Evolutionary conservation across 371 early-diverging fungal genomes (phyloP).

Genomic region (Mucor sp.): DNA sequence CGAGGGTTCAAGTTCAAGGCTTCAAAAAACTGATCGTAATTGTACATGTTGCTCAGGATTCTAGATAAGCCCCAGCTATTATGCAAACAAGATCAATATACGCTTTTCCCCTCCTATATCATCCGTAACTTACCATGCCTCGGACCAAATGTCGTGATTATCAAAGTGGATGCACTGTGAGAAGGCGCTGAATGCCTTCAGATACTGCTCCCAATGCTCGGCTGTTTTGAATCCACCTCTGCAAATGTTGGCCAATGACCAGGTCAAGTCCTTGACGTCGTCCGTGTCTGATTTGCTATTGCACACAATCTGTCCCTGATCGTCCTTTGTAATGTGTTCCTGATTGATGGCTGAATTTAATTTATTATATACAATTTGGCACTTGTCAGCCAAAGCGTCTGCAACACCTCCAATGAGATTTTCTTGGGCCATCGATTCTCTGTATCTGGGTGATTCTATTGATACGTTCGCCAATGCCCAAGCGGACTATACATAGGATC

Average conservation of each 20-base stretch:
- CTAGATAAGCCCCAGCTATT: constrained; percentile 53
- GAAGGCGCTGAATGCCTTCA: constrained; percentile 39
- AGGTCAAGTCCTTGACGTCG: constrained; percentile 24
- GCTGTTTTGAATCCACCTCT: constrained; percentile 25
- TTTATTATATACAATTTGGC: constrained; percentile 8
- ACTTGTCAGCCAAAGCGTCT: constrained; percentile 4
- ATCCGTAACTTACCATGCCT: constrained; percentile 43
- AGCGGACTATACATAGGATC: constrained; percentile 5
- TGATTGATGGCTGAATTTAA: constrained; percentile 5
- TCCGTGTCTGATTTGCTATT: constrained; percentile 6
- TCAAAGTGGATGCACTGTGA: constrained; percentile 36
- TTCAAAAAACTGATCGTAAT: constrained; percentile 18
- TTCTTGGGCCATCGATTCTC: constrained; percentile 20
- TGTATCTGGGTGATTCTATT: constrained; percentile 19
- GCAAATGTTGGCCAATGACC: constrained; percentile 29
- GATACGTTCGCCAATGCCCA: constrained; percentile 33
- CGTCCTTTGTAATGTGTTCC: neutral
- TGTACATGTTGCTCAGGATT: constrained; percentile 45
- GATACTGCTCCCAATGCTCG: constrained; percentile 25
- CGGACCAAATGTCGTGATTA: constrained; percentile 36
- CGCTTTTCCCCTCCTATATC: constrained; percentile 39
- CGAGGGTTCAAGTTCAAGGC: constrained; percentile 4
- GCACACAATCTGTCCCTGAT: constrained; percentile 1
- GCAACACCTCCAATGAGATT: constrained; percentile 16
- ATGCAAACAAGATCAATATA: neutral